Evolutionary conservation across 495 filamentous ascomycete species (phyloP), one percentile per base, ranked within the genome.

Genomic region (Massariosphaeria phaeospora): DNA sequence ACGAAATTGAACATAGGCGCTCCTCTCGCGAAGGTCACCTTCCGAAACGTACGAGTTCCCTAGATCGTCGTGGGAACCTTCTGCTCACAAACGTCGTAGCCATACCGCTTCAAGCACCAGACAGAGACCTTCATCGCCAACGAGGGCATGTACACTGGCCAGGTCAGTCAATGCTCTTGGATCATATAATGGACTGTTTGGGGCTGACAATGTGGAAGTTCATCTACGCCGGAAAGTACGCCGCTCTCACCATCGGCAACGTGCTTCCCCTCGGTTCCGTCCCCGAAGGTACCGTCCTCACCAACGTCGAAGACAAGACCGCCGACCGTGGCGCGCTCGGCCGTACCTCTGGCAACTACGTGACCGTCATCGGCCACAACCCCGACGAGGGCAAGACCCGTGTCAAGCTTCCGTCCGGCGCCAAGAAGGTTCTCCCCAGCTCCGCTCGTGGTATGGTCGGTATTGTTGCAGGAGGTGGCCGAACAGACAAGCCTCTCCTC

Each of bases 201-300:
- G 18, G 24, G 41, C 48, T 59, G 33, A 59, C 48, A 47, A 1
- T 17, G 4, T 24, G 31, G 2, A 50, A 60, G 78, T 99, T 99
- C 81, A 90, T 99, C 85, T 99, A 97, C 76, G 91, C 91, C 73
- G 93, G 93, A 72, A 99, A 99, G 86, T 89, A 95, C 76, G 94
- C 93, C 64, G 78, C 82, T 55, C 81, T 99, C 62, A 97, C 84
- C 68, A 83, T 99, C 70, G 93, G 93, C 71, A 99, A 99, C 79
- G 76, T 99, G 70, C 87, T 99, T 41, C 93, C 93, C 59, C 83
- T 99, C 55, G 81, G 79, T 69, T 89, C 86, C 66, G 83, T 96
- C 72, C 93, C 93, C 58, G 93, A 99, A 81, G 93, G 93, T 84
- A 99, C 93, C 73, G 90, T 99, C 63, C 79, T 97, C 63, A 87